Conservation (phyloP, 495 filamentous ascomycete species). For the Trichodelitschia bisporula region DNA sequence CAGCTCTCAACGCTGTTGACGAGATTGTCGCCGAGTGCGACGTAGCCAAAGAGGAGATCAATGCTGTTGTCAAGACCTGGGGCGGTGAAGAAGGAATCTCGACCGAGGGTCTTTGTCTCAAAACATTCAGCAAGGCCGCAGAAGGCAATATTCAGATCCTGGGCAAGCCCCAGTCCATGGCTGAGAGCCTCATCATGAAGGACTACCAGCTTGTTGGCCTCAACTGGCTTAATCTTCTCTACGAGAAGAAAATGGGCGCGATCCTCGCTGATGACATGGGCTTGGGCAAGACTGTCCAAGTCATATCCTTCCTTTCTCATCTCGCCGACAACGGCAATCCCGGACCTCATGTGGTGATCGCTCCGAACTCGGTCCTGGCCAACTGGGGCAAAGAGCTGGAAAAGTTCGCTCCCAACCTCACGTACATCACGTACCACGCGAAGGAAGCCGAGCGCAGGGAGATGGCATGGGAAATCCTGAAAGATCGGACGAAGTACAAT, state of each 20-base stretch:
- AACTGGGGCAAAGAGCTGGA: conserved; percentile 88
- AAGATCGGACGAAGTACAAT: conserved; percentile 39
- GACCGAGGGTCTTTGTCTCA: conserved; percentile 39
- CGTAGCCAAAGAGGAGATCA: conserved; percentile 38
- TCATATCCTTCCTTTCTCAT: conserved; percentile 77
- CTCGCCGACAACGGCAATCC: conserved; percentile 38
- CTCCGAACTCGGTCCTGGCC: conserved; percentile 77
- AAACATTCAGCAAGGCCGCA: too few species aligned
- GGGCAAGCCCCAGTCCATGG: conserved; percentile 51
- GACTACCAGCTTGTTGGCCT: conserved; percentile 85
- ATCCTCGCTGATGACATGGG: conserved; percentile 98
- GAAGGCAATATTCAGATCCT: too few species aligned
- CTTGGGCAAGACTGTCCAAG: conserved; percentile 88
- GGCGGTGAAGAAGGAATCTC: conserved; percentile 44
- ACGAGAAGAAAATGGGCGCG: conserved; percentile 48
- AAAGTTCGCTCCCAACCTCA: conserved; percentile 55
- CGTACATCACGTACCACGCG: conserved; percentile 65
- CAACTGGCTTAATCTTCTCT: conserved; percentile 77
- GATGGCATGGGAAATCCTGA: conserved; percentile 39
- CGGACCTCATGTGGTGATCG: conserved; percentile 71
- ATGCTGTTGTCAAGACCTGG: conserved; percentile 48
- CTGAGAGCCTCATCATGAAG: conserved; percentile 46
- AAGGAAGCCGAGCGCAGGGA: conserved; percentile 30
- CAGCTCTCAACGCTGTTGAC: conserved; percentile 56
- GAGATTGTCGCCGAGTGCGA: conserved; percentile 50